A percentile compares a stretch with the other conserved stretches of the same genome.
Evolutionary conservation across 2,329 filamentous ascomycete genomes (phyloP).

Genomic region (Tolypocladium inflatum): DNA sequence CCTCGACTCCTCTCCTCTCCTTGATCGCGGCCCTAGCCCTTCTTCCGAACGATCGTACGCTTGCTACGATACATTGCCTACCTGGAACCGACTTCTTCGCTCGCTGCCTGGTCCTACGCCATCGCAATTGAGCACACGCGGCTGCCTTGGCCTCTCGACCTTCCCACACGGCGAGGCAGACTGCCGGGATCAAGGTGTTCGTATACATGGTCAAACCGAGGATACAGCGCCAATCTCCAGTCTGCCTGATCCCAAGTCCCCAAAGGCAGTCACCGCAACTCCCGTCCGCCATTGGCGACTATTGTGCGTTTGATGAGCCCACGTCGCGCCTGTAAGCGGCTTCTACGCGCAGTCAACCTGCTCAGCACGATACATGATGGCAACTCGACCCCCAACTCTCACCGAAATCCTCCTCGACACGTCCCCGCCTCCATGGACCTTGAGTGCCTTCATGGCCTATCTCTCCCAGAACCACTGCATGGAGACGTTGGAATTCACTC

Average conservation of each 20-base stretch:
- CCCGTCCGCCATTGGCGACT: conserved; percentile 35
- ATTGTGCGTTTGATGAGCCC: conserved; percentile 34
- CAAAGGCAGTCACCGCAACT: conserved; percentile 28
- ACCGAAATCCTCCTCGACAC: conserved; percentile 81
- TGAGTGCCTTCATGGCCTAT: conserved; percentile 91
- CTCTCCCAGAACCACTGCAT: conserved; percentile 95
- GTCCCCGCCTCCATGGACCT: conserved; percentile 79
- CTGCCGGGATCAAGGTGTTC: background rate
- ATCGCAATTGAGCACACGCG: too few relatives aligned
- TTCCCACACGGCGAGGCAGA: too few relatives aligned
- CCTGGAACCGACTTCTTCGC: conserved; percentile 3
- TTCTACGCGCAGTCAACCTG: conserved; percentile 33
- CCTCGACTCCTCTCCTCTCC: too few relatives aligned
- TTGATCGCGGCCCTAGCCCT: too few relatives aligned
- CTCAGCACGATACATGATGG: conserved; percentile 21
- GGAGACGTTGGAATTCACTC: conserved; percentile 92
- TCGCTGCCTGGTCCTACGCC: background rate
- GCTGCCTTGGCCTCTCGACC: too few relatives aligned
- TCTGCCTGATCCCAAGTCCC: conserved; percentile 31
- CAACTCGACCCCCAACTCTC: conserved; percentile 52
- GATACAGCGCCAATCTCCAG: conserved; percentile 33
- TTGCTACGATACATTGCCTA: too few relatives aligned
- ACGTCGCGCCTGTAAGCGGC: conserved; percentile 35
- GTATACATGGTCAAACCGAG: conserved; percentile 35
- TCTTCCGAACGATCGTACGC: too few relatives aligned